Percentiles rank a stretch among this genome's conserved stretches.
These are phyloP conservation scores for Debaryomyces singareniensis DNA, from an alignment of 1,139 yeast genomes.

Conservation along the genomic window DNA sequence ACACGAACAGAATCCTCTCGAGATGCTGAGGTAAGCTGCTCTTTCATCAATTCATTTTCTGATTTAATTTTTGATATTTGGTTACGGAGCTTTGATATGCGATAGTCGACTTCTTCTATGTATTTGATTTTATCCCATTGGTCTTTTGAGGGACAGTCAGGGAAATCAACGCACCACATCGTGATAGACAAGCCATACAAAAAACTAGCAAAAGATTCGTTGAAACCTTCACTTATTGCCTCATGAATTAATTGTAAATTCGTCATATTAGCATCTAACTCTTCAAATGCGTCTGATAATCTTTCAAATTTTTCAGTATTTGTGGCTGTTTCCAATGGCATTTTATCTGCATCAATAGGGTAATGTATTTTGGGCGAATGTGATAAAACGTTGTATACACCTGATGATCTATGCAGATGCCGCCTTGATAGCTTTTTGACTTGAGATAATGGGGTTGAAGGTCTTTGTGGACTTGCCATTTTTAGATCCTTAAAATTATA, in stretches of 20 bases:
- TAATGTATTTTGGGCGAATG: conserved; percentile 41
- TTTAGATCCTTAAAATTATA: background rate
- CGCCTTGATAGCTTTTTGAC: conserved; percentile 12
- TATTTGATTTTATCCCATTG: conserved; percentile 27
- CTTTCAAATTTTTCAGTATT: conserved; percentile 32
- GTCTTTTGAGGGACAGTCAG: conserved; percentile 32
- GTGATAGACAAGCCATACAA: conserved; percentile 57
- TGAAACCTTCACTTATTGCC: conserved; percentile 43
- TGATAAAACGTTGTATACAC: conserved; percentile 28
- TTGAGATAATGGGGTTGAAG: conserved; percentile 14
- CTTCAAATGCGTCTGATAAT: conserved; percentile 48
- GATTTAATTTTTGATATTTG: conserved; percentile 17
- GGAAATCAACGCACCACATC: conserved; percentile 62
- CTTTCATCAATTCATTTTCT: conserved; percentile 22
- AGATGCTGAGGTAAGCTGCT: conserved; percentile 6
- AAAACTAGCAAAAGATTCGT: conserved; percentile 58
- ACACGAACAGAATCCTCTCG: conserved; percentile 2
- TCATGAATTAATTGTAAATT: conserved; percentile 45
- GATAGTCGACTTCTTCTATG: conserved; percentile 19
- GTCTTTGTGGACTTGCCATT: conserved; percentile 13
- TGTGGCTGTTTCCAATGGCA: conserved; percentile 29
- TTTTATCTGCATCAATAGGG: conserved; percentile 32
- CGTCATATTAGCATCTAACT: conserved; percentile 42
- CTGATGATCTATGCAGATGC: conserved; percentile 35
- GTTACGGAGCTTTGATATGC: conserved; percentile 16